Percentiles rank a stretch among this genome's conserved stretches.
phyloP scores from a whole-genome alignment of 768 basidiomycete species.

The Crassisporium funariophilum region DNA sequence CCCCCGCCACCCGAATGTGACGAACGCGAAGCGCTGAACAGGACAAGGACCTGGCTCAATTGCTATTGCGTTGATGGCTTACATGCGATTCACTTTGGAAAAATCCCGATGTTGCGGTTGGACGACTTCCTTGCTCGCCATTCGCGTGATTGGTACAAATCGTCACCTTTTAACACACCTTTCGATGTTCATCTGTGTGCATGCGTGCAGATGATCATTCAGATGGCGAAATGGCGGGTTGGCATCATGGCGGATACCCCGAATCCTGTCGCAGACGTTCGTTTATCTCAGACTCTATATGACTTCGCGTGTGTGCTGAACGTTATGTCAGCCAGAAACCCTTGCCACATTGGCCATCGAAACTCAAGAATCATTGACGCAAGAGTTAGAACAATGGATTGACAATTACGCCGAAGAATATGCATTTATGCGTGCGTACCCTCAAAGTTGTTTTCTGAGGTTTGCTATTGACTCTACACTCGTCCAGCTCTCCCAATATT shows the following conservation, averaged over 20 bases:
- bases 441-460: neutral
- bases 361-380: conserved; percentile 38
- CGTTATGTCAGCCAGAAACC: conserved; percentile 32
- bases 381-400: conserved; percentile 42
- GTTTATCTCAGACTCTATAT: neutral
- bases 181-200: conserved; percentile 52
- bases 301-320: conserved; percentile 1
- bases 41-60: conserved; percentile 74
- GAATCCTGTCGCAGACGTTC: neutral
- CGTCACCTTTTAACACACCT: conserved; percentile 39
- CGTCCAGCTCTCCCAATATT: conserved; percentile 44
- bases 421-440: conserved; percentile 29
- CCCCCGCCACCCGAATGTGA: conserved; percentile 49
- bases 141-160: conserved; percentile 50
- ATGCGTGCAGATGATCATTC: conserved; percentile 52
- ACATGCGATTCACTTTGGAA: conserved; percentile 75
- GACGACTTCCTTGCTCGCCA: conserved; percentile 63
- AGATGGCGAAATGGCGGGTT: conserved; percentile 49
- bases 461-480: neutral
- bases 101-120: conserved; percentile 63
- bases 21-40: conserved; percentile 68
- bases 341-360: conserved; percentile 35
- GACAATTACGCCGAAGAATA: conserved; percentile 42
- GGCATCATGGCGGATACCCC: conserved; percentile 14
- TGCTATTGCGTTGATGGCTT: conserved; percentile 78